Base-by-base conservation (phyloP, 352 stramenopile genomes). In the Poterioochromonas sp. region DNA sequence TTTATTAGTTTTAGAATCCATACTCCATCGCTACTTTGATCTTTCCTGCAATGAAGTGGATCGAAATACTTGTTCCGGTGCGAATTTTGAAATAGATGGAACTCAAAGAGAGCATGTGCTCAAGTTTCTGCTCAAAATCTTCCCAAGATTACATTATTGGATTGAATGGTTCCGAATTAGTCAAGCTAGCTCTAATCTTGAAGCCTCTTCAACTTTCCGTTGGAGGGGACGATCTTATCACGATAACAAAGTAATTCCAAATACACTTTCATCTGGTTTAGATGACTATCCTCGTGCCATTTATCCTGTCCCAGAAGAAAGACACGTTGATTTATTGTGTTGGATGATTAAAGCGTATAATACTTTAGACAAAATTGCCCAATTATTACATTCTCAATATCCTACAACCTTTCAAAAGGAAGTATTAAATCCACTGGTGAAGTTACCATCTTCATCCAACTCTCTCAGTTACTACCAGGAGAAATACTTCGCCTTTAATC, bases 211-310 rank as follows among this genome's bases (percentile, higher is more conserved):
- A 15, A 49, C 73, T 18, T 78, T 73, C n/a, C 43, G 41, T 40
- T 78, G 73, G 73, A 64, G 49, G 3, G 43, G 44, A 22, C 63
- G 73, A 40, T 63, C 12, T 22, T 1, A 8, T 15, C 11, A 69
- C 47, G 44, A 82, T 63, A 70, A 78, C 22, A 80, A 77, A 54
- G 83, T 95, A 40, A 90, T 94, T 69, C 81, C 91, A 1, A 93
- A 94, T 81, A 96, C 90, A n/a, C 81, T 97, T 0, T 89, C 91
- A 0, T 96, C 90, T 0, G 92, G 92, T 0, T 79, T 97, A 8
- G 92, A 97, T 65, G 92, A 97, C 82, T 97, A 94, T 79, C 92
- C 92, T 0, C 84, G 88, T 69, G 39, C 88, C 88, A 0, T 92
- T n/a, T 80, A 82, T 60, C 86, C 89, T 0, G 88, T 84, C 37